Percentiles rank a stretch among this genome's conserved stretches.
phyloP scores from a whole-genome alignment of 768 basidiomycete genomes.

The Lentinula aciculospora region DNA sequence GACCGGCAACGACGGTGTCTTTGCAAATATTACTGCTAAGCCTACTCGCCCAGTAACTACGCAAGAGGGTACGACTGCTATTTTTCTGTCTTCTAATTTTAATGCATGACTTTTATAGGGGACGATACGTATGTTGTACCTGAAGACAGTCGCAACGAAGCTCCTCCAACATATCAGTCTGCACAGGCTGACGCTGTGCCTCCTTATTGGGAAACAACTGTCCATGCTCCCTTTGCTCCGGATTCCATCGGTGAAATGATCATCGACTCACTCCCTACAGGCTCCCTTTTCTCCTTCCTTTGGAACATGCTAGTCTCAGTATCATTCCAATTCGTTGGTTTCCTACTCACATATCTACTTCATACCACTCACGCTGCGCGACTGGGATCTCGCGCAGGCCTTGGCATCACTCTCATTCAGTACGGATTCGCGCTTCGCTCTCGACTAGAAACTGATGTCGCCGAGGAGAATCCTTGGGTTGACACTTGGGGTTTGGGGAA shows the following conservation, averaged over 20 bases:
- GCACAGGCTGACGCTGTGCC: conserved; percentile 96
- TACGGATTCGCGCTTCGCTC: conserved; percentile 82
- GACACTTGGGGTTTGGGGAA: conserved; percentile 25
- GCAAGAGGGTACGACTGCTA: conserved; percentile 46
- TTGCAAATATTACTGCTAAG: conserved; percentile 92
- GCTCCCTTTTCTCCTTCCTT: conserved; percentile 78
- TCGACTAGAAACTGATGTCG: conserved; percentile 34
- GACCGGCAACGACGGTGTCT: conserved; percentile 83
- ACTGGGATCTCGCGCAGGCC: conserved; percentile 87
- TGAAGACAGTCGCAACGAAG: conserved; percentile 77
- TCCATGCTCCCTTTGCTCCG: conserved; percentile 80
- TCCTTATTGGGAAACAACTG: conserved; percentile 95
- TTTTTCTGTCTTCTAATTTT: conserved; percentile 1
- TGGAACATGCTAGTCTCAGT: conserved; percentile 93
- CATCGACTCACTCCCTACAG: conserved; percentile 83
- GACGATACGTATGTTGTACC: conserved; percentile 74
- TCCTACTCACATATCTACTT: conserved; percentile 88
- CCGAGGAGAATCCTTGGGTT: conserved; percentile 16
- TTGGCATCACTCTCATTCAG: conserved; percentile 95
- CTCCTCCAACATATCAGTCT: conserved; percentile 87
- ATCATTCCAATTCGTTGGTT: conserved; percentile 96
- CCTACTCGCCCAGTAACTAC: conserved; percentile 54
- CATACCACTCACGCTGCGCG: conserved; percentile 92
- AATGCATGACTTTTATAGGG: conserved; percentile 31
- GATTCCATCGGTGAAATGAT: conserved; percentile 73